Base-by-base conservation (phyloP, 768 basidiomycete species). In the Dacryopinax spathularia region DNA sequence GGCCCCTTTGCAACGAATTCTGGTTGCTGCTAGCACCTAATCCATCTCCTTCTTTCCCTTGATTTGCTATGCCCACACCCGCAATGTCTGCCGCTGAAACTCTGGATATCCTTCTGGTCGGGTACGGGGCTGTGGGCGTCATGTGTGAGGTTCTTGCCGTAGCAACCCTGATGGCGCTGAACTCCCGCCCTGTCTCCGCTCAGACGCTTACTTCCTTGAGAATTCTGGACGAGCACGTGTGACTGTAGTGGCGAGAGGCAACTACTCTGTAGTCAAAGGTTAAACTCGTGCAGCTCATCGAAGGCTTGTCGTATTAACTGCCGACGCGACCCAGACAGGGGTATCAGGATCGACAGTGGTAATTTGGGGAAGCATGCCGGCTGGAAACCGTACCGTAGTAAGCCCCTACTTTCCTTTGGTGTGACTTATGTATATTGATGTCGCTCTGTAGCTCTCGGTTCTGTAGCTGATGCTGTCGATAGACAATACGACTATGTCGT, bases 231-330 rank as follows among this genome's bases (percentile, higher is more conserved):
- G 79, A 33, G 85, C 80, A 0, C 77, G 81, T 27, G 83, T 91
- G 9, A 89, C 88, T 0, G 84, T 78, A 18, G 85, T 90, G 1
- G 88, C 88, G 1, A 73, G 88, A 63, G 83, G 87, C 60, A 87
- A 88, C 65, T 86, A 81, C 69, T 78, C 83, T 13, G 73, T 76
- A 1, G 77, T 84, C 13, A 75, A 78, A n/a, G 75, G 83, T 82
- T 29, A 18, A 56, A 10, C 25, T 29, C 15, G 5, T 29, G 10
- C 18, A 56, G 6, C 3, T 56, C n/a, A n/a, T n/a, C n/a, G n/a
- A n/a, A n/a, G n/a, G n/a, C n/a, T 56, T 6, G 3, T 56, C 18
- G 62, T 65, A 73, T 65, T 33, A 62, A 7, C 43, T 62, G 4
- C 25, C 31, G 16, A 63, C 25, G 39, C 25, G 6, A 33, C n/a